phyloP scores from a whole-genome alignment of 1,284 basidiomycete genomes.

The Neonothopanus nambi region DNA sequence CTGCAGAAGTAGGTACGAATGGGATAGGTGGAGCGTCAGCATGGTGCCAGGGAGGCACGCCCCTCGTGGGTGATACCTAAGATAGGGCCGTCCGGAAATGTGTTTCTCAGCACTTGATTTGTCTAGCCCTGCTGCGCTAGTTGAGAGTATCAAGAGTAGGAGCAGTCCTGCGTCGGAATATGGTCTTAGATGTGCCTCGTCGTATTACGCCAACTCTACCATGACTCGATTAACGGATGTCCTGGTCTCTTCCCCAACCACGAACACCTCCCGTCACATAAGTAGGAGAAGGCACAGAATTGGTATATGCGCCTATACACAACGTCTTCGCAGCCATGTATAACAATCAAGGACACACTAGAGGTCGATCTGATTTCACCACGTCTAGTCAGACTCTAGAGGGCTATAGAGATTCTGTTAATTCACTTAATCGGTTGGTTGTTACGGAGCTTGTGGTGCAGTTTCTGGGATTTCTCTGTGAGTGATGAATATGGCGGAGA shows the following conservation, averaged over 20 bases:
- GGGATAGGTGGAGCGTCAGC: too few species aligned
- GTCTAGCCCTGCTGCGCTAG: constrained; percentile 37
- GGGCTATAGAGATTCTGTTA: constrained; percentile 6
- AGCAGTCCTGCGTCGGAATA: constrained; percentile 14
- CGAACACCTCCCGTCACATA: too few species aligned
- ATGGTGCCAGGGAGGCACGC: too few species aligned
- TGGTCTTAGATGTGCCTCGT: constrained; percentile 14
- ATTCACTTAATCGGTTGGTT: constrained; percentile 18
- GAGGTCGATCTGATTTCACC: background rate
- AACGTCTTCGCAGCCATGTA: constrained; percentile 7
- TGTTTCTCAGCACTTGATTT: constrained; percentile 59
- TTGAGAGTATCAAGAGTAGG: constrained; percentile 27
- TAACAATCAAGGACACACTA: background rate
- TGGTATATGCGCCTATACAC: background rate
- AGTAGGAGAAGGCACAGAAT: background rate
- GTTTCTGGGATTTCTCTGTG: constrained; percentile 52
- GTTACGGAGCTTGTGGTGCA: constrained; percentile 50
- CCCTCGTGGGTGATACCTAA: too few species aligned
- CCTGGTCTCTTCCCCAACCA: constrained; percentile 9
- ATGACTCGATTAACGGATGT: constrained; percentile 16
- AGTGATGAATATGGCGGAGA: constrained; percentile 20
- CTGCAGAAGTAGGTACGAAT: too few species aligned
- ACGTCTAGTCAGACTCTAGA: background rate
- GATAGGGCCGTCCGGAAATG: too few species aligned
- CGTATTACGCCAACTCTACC: constrained; percentile 13